Evolutionary conservation across 176 grass and related monocot genomes (phyloP), one percentile per base, ranked within the genome.

Genomic region (Cenchrus purpureus): DNA sequence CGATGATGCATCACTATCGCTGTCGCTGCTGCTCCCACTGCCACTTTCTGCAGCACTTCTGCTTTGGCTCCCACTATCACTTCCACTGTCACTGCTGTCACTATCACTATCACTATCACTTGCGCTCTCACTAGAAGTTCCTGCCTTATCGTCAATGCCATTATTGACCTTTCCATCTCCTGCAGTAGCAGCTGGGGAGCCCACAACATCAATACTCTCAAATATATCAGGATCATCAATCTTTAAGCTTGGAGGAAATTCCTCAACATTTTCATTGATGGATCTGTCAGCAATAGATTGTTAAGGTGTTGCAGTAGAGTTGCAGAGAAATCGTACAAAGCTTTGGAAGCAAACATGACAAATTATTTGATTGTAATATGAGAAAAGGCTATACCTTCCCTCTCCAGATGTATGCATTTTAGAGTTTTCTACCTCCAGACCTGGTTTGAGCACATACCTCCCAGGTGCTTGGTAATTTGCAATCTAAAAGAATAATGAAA

Each of bases 71-170:
- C 90, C 87, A 86, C 92, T 98, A 54, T 88, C 92, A 79, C 97
- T 99, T 73, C 86, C 88, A 86, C 94, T 99, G 68, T 81, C 93
- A 91, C 93, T 96, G 79, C 93, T 94, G 43, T 94, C 93, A 58
- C 97, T 99, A 17, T 96, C 97, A n/a, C 91, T 96, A 3, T 99
- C 91, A 6, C 86, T 94, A 49, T 96, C 97, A 79, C 97, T 99
- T 84, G 88, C 91, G 52, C 90, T 92, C 60, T 91, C 94, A 69
- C 94, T 99, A 65, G 94, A 92, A 57, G 86, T 90, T 74, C 80
- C 86, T 13, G 83, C 92, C 85, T 89, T 93, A 60, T n/a, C 97
- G 69, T 94, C 91, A 84, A 51, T 94, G 46, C 86, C 91, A 82
- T 92, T 92, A 79, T 75, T 88, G 50, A 49, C 49, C 74, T 89